A percentile compares a stretch with the other conserved stretches of the same genome.
Evolutionary conservation across 768 basidiomycete species (phyloP).

Genomic region (Chalciporus pseudorubinellus): DNA sequence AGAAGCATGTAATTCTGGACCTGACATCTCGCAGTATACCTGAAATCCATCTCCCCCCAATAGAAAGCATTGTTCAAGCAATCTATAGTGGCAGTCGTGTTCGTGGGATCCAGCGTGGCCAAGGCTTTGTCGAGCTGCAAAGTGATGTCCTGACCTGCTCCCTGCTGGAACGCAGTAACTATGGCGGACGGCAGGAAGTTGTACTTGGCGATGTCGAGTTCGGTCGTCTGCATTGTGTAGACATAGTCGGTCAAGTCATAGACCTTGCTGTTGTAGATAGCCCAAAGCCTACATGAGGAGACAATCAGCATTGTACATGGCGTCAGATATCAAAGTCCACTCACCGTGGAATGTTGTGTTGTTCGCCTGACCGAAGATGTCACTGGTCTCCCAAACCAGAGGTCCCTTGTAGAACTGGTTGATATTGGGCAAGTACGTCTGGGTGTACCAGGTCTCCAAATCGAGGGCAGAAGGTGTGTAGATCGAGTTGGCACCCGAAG

Average conservation of each 20-base stretch:
- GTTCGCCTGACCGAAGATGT: constrained; percentile 37
- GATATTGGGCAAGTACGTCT: constrained; percentile 54
- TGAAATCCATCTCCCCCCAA: constrained; percentile 55
- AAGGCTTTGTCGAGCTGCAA: constrained; percentile 46
- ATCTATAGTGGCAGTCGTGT: constrained; percentile 38
- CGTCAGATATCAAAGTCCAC: constrained; percentile 9
- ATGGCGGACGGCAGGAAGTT: constrained; percentile 51
- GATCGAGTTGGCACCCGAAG: constrained; percentile 47
- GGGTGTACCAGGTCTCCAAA: constrained; percentile 52
- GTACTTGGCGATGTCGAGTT: constrained; percentile 43
- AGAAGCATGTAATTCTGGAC: constrained; percentile 62
- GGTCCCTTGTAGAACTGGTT: constrained; percentile 57
- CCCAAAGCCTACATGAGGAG: constrained; percentile 47
- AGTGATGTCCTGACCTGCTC: constrained; percentile 62
- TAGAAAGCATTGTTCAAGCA: constrained; percentile 66
- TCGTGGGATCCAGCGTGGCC: constrained; percentile 37
- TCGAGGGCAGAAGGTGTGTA: constrained; percentile 36
- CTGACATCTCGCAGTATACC: constrained; percentile 51
- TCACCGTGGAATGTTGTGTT: constrained; percentile 35
- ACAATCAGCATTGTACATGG: constrained; percentile 8
- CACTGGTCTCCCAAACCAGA: constrained; percentile 47
- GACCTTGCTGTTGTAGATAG: constrained; percentile 52
- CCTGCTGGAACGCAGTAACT: constrained; percentile 52
- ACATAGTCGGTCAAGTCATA: constrained; percentile 72
- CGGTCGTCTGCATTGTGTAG: constrained; percentile 49